These are phyloP conservation scores for Aspergillus proliferans DNA, from an alignment of 2,329 filamentous ascomycete species.

Conservation along the genomic window DNA sequence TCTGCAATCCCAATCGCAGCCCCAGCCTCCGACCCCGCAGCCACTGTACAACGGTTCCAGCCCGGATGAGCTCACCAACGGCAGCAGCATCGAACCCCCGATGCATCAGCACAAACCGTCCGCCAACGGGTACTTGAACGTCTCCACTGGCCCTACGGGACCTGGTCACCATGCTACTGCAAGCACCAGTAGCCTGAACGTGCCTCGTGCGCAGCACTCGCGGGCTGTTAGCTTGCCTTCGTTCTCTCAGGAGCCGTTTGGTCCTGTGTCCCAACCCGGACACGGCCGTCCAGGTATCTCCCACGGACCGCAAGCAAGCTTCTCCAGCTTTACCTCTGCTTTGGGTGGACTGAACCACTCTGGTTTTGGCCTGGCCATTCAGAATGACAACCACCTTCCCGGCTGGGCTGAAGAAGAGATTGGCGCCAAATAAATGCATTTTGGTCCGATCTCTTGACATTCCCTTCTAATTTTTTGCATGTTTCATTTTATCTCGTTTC, in stretches of 20 bases:
- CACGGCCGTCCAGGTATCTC: slow-evolving; percentile 30
- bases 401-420: slow-evolving; percentile 62
- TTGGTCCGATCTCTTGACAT: slow-evolving; percentile 6
- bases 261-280: slow-evolving; percentile 32
- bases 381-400: slow-evolving; percentile 51
- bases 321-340: slow-evolving; percentile 54
- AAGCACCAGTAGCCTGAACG: slow-evolving; percentile 50
- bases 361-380: slow-evolving; percentile 55
- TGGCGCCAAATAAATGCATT: slow-evolving; percentile 43
- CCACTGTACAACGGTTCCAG: slow-evolving; percentile 72
- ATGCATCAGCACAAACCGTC: slow-evolving; percentile 55
- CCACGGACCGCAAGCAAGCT: slow-evolving; percentile 46
- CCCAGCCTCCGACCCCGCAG: slow-evolving; percentile 59
- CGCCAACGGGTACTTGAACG: slow-evolving; percentile 55
- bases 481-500: slow-evolving; percentile 10
- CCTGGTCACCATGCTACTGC: slow-evolving; percentile 68
- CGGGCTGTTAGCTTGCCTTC: slow-evolving; percentile 84
- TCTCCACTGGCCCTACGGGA: slow-evolving; percentile 56
- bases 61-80: slow-evolving; percentile 55
- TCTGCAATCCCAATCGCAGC: slow-evolving; percentile 60
- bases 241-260: slow-evolving; percentile 56
- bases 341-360: slow-evolving; percentile 53
- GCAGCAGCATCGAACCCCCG: slow-evolving; percentile 42
- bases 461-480: slow-evolving; percentile 7
- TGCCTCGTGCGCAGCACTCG: slow-evolving; percentile 57